A percentile compares a stretch with the other conserved stretches of the same genome.
phyloP scores from a whole-genome alignment of 1,284 basidiomycete genomes.

The Microbotryum saponariae region DNA sequence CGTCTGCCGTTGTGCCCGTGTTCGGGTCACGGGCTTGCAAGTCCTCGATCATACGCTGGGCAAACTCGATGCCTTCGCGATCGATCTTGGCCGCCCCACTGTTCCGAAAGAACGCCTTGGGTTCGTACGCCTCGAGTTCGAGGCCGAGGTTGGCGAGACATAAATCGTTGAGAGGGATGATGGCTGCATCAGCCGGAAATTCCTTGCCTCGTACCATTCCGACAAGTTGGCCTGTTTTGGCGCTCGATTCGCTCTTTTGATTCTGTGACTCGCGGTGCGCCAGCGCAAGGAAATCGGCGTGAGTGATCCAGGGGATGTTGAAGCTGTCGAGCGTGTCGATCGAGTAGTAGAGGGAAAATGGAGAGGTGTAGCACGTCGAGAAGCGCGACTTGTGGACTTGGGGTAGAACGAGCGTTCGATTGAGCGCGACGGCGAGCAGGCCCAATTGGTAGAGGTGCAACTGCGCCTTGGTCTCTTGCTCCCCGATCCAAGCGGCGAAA shows the following conservation, averaged over 20 bases:
- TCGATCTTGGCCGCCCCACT: constrained; percentile 1
- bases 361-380: constrained; percentile 30
- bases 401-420: constrained; percentile 37
- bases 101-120: constrained; percentile 17
- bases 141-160: constrained; percentile 25
- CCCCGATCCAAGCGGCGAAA: constrained; percentile 35
- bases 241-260: not conserved
- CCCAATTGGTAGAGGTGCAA: constrained; percentile 36
- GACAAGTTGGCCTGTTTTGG: constrained; percentile 32
- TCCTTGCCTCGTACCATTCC: constrained; percentile 12
- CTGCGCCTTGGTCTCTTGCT: constrained; percentile 38
- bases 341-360: constrained; percentile 37
- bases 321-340: constrained; percentile 23
- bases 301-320: constrained; percentile 28
- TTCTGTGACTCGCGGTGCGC: constrained; percentile 9
- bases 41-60: constrained; percentile 10
- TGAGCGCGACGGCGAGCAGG: constrained; percentile 33
- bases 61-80: constrained; percentile 16
- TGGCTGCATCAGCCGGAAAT: constrained; percentile 5
- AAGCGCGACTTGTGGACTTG: constrained; percentile 32
- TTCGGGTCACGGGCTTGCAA: too few relatives aligned
- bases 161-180: constrained; percentile 8
- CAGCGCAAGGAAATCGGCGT: constrained; percentile 18
- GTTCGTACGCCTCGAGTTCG: constrained; percentile 25
- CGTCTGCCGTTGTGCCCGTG: constrained; percentile 15